phyloP scores from a whole-genome alignment of 345 rosid genomes.

The Abelmoschus esculentus region DNA sequence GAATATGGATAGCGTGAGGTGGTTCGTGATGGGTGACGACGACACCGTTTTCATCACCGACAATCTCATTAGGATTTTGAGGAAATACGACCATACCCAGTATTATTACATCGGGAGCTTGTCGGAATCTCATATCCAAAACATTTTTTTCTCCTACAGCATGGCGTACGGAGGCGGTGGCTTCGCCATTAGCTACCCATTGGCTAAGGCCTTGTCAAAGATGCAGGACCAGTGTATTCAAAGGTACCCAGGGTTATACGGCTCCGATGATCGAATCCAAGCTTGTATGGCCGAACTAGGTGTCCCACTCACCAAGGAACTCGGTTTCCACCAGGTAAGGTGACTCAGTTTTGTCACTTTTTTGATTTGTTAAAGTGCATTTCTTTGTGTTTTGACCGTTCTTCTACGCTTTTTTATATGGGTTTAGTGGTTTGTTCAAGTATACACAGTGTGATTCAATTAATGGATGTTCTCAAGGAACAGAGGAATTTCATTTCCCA shows the following conservation, averaged over 20 bases:
- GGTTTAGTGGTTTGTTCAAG: neutral
- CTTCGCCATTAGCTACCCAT: conserved; percentile 85
- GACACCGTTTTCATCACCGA: conserved; percentile 91
- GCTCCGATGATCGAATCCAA: conserved; percentile 97
- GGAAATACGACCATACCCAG: conserved; percentile 79
- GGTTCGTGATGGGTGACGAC: conserved; percentile 99
- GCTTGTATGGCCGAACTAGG: conserved; percentile 99
- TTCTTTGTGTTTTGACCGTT: neutral
- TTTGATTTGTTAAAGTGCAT: neutral
- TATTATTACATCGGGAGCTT: conserved; percentile 89
- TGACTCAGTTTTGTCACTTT: conserved; percentile 1
- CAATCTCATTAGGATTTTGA: conserved; percentile 62
- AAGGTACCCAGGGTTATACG: conserved; percentile 86
- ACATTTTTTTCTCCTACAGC: conserved; percentile 87
- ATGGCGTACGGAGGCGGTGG: conserved; percentile 99
- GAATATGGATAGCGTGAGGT: conserved; percentile 55
- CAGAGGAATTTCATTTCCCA: neutral
- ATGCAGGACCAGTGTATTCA: conserved; percentile 83
- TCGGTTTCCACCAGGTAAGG: conserved; percentile 95
- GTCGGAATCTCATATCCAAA: conserved; percentile 94
- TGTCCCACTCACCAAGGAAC: conserved; percentile 89
- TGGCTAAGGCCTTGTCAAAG: conserved; percentile 74
- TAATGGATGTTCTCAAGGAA: neutral
- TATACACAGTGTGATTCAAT: neutral
- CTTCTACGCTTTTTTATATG: neutral